Base-by-base conservation (phyloP, 257 asterid genomes). In the Primulina tabacum region DNA sequence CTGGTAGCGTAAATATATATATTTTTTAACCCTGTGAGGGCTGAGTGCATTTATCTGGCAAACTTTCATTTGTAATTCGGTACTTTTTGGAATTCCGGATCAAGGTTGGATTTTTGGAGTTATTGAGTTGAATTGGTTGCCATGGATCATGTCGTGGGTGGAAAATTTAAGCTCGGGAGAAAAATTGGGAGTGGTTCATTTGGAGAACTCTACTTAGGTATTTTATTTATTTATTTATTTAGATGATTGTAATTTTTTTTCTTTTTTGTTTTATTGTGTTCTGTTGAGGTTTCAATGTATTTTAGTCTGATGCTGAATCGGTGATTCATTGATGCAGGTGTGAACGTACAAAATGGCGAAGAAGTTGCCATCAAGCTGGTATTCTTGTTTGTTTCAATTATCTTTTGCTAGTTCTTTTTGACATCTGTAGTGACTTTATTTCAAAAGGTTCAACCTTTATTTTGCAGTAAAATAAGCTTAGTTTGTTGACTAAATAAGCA, bases 301-400 rank as follows among this genome's bases (percentile, higher is more conserved):
- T 38, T 52, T 8, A 8, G 55, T 14, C 40, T 35, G 4, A 43
- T 55, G 7, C 7, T 62, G 43, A 56, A 0, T 28, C 34, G 60
- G 7, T 80, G 67, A 56, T 68, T 55, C 67, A 29, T 74, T 63
- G 64, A 58, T 80, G 76, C 73, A 92, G 97, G 96, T 82, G 90
- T 87, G 59, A 86, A 86, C 70, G 75, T 86, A 73, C 95, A 89
- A 81, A 92, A 75, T 78, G 95, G 96, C 74, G 97, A 92, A 86
- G 97, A 92, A 89, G 90, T 89, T 20, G 97, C 92, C 69, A 77
- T 92, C 73, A 92, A 92, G 89, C 85, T 88, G 89, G 97, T 90
- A 79, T 17, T 75, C 34, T 62, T 64, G 9, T 71, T 50, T 53
- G 63, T 62, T 43, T 29, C 18, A 20, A 64, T 70, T 64, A 0